Conservation (phyloP, 441 rosid species). For the Populus trichocarpa region DNA sequence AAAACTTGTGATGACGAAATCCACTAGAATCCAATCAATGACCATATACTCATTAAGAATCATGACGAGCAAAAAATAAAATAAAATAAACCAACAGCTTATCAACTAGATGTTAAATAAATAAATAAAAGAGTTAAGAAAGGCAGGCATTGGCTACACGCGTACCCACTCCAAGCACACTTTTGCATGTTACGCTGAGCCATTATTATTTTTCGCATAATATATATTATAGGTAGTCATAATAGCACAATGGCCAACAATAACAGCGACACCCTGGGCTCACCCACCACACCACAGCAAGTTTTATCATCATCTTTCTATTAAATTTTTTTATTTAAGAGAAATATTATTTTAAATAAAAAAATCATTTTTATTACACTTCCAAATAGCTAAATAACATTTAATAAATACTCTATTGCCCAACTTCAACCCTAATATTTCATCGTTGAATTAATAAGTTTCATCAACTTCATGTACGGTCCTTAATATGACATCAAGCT, state of each 20-base stretch:
- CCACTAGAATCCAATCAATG: constrained; percentile 6
- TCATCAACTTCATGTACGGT: not conserved
- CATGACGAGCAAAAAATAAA: not conserved
- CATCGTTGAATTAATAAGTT: not conserved
- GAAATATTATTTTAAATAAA: too few relatives aligned
- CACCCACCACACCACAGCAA: constrained; percentile 25
- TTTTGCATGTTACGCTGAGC: not conserved
- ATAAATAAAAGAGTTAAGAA: not conserved
- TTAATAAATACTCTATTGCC: not conserved
- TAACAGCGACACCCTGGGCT: constrained; percentile 43
- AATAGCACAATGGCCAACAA: constrained; percentile 29
- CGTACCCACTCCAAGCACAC: not conserved
- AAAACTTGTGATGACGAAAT: not conserved
- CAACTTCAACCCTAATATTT: not conserved
- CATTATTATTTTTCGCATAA: not conserved
- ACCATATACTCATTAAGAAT: not conserved
- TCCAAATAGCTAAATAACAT: not conserved
- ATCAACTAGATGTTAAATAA: not conserved
- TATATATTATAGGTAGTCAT: not conserved
- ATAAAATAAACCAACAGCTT: not conserved
- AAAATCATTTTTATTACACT: too few relatives aligned
- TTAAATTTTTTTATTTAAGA: too few relatives aligned
- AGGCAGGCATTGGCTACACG: not conserved
- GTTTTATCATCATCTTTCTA: constrained; percentile 11
- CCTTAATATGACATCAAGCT: not conserved